Evolutionary conservation across 2,329 filamentous ascomycete genomes (phyloP).

Genomic region (Bisporella sp.): DNA sequence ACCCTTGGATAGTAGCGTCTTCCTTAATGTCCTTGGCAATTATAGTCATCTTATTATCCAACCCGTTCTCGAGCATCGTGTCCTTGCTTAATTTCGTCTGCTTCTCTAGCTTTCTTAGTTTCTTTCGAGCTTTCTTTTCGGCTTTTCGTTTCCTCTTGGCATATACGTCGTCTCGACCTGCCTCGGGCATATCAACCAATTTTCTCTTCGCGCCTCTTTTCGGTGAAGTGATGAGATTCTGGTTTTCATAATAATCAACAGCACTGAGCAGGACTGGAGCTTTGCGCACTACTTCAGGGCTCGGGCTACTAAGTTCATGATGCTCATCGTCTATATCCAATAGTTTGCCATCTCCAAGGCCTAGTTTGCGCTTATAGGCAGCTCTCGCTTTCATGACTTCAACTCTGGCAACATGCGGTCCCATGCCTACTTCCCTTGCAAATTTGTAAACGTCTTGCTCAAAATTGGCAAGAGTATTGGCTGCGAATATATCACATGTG

Average conservation of each 20-base stretch:
- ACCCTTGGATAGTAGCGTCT: no score
- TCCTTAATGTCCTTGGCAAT: no score
- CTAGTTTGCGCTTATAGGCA: not conserved
- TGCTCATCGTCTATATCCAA: not conserved
- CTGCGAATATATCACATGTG: not conserved
- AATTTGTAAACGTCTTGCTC: constrained; percentile 10
- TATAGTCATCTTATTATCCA: no score
- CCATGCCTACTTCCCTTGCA: constrained; percentile 7
- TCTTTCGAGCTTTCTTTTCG: constrained; percentile 1
- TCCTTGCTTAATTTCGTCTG: no score
- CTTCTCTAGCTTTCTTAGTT: not conserved
- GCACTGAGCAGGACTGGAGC: not conserved
- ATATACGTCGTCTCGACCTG: no score
- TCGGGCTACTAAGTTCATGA: not conserved
- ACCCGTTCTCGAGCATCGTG: no score
- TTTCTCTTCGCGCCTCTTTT: no score
- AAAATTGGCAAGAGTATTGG: constrained; percentile 1
- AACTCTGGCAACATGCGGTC: constrained; percentile 1
- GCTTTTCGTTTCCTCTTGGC: not conserved
- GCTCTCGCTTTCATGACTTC: constrained; percentile 5
- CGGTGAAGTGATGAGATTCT: no score
- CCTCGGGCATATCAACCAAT: no score
- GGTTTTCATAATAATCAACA: not conserved
- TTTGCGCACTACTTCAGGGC: no score
- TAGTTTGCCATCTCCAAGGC: not conserved